These are phyloP conservation scores for Verticillium nonalfalfae DNA, from an alignment of 2,329 filamentous ascomycete species.

Conservation along the genomic window DNA sequence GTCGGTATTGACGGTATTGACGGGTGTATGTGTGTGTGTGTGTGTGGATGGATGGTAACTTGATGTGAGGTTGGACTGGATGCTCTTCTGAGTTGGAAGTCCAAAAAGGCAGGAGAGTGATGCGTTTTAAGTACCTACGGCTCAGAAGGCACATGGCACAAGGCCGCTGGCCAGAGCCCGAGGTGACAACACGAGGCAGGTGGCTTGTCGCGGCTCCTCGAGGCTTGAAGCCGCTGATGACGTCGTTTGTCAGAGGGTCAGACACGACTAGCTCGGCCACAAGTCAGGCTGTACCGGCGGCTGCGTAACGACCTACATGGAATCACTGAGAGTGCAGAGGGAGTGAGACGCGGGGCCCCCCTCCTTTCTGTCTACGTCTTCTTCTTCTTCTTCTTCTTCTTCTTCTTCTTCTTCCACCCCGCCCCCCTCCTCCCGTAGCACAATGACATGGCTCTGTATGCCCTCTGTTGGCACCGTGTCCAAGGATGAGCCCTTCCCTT, in stretches of 20 bases:
- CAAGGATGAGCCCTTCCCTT: background rate
- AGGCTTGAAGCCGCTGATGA: background rate
- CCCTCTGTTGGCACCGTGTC: background rate
- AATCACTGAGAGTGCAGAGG: too few species aligned
- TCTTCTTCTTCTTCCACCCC: background rate
- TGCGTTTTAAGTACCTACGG: background rate
- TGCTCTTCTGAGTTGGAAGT: background rate
- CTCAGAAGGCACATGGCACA: background rate
- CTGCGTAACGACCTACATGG: too few species aligned
- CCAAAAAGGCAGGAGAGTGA: background rate
- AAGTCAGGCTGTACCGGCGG: too few species aligned
- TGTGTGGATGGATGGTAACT: background rate
- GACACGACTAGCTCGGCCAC: too few species aligned
- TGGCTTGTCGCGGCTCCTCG: background rate
- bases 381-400: too few species aligned
- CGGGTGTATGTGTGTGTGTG: background rate
- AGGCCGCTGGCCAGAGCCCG: background rate
- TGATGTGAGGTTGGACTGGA: background rate
- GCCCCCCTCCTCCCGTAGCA: background rate
- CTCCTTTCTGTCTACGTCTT: too few species aligned
- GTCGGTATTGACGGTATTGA: background rate
- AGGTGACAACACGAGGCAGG: background rate
- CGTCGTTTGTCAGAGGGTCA: background rate
- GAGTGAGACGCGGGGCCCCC: background rate
- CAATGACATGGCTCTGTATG: background rate